These are phyloP conservation scores for Claviceps africana DNA, from an alignment of 2,329 filamentous ascomycete species.

Conservation along the genomic window DNA sequence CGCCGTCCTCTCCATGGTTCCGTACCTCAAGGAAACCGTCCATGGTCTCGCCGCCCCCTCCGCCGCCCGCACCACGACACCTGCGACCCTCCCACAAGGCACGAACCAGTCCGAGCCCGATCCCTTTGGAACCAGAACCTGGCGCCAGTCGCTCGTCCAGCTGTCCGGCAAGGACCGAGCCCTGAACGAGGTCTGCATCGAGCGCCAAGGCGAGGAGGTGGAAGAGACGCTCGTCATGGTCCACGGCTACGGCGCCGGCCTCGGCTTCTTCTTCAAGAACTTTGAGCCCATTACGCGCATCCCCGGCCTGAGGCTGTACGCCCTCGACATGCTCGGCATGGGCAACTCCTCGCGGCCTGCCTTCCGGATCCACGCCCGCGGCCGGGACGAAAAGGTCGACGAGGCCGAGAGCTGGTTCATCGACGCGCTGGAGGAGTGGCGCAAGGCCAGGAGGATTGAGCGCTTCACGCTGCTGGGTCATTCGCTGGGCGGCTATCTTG, in stretches of 20 bases:
- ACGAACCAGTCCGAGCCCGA: conserved; percentile 39
- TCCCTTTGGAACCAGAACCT: conserved; percentile 71
- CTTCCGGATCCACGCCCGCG: conserved; percentile 76
- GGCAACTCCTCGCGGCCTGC: conserved; percentile 71
- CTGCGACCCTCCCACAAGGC: conserved; percentile 7
- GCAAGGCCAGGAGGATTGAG: conserved; percentile 74
- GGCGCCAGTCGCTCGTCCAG: conserved; percentile 73
- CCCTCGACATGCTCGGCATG: conserved; percentile 92
- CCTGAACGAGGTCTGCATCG: conserved; percentile 85
- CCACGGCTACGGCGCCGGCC: conserved; percentile 88
- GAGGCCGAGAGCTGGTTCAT: conserved; percentile 96
- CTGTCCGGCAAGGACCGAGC: conserved; percentile 75
- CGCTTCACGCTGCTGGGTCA: conserved; percentile 89
- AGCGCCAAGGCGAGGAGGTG: conserved; percentile 62
- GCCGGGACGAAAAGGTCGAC: conserved; percentile 61
- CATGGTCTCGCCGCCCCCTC: conserved; percentile 42
- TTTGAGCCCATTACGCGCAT: conserved; percentile 74
- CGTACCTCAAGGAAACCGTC: conserved; percentile 65
- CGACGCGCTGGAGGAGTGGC: conserved; percentile 93
- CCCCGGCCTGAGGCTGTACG: conserved; percentile 76
- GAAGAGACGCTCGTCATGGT: conserved; percentile 89
- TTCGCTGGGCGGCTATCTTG: conserved; percentile 87
- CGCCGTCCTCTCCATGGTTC: conserved; percentile 73
- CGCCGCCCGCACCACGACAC: conserved; percentile 13
- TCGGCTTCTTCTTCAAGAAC: conserved; percentile 98